Percentiles rank a stretch among this genome's conserved stretches.
Conservation (phyloP, 2,329 filamentous ascomycete genomes). For the Venturia aucupariae region DNA sequence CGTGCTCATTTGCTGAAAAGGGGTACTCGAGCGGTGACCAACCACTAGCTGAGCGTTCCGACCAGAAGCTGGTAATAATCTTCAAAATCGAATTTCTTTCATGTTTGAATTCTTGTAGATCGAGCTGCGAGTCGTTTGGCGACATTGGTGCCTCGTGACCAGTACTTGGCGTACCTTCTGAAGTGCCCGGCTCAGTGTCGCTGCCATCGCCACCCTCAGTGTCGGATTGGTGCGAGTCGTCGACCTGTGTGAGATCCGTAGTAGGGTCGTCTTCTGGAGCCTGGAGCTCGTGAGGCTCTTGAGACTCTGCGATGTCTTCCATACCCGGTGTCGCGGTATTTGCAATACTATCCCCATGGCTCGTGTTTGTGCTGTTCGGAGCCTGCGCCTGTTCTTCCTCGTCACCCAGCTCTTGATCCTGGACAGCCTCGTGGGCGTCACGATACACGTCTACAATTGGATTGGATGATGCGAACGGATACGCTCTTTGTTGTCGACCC, state of each 20-base stretch:
- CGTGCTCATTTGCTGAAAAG: conserved; percentile 71
- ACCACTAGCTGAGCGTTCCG: conserved; percentile 88
- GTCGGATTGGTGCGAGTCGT: conserved; percentile 19
- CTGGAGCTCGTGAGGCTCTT: neutral
- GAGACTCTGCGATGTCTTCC: neutral
- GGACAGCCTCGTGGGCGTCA: conserved; percentile 85
- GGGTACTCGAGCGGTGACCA: conserved; percentile 93
- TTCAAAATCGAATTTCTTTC: conserved; percentile 91
- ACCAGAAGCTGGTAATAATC: conserved; percentile 96
- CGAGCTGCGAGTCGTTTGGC: conserved; percentile 45
- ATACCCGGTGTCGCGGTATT: conserved; percentile 17
- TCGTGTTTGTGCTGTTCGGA: conserved; percentile 23
- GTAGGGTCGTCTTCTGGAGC: conserved; percentile 1
- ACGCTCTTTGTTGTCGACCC: conserved; percentile 66
- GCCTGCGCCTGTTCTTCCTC: conserved; percentile 42
- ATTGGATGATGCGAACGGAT: conserved; percentile 85
- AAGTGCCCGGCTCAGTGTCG: conserved; percentile 60
- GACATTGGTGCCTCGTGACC: conserved; percentile 38
- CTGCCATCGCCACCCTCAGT: conserved; percentile 37
- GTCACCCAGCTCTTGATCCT: conserved; percentile 60
- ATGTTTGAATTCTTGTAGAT: conserved; percentile 71
- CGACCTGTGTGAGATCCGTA: neutral
- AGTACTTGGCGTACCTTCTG: conserved; percentile 44
- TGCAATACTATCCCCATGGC: conserved; percentile 9
- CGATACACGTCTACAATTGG: conserved; percentile 94